Base-by-base conservation (phyloP, 176 grass and related monocot species). In the Neostapfia colusana region DNA sequence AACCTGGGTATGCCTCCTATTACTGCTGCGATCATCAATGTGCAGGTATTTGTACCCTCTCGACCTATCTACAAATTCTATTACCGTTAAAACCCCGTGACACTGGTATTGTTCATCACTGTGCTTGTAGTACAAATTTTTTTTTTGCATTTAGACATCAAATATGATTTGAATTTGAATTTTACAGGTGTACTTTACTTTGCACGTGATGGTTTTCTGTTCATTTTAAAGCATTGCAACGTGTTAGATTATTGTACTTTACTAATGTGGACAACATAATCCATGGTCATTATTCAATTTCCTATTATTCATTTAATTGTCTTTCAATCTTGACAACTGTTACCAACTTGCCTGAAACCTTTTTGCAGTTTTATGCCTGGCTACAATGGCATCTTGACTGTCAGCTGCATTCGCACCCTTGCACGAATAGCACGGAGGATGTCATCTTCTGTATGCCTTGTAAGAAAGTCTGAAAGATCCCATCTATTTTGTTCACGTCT, bases 331-430 rank as follows among this genome's bases (percentile, higher is more conserved):
- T 76, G 16, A 44, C 66, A 40, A 18, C 63, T 76, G n/a, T 45
- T 83, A 38, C 27, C 85, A 49, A 85, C 61, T 65, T 42, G 27
- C 79, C 51, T 81, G 43, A 71, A 62, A 80, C 36, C 75, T 64
- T 49, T 49, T 34, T 82, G 70, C 76, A 97, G 93, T 73, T 90
- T 97, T 82, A 92, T 92, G 95, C 95, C 95, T 64, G 84, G 91
- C 59, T 99, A 94, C 63, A 95, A 99, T 78, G 91, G 95, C 49
- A 82, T 99, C 67, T 86, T 99, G 89, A 99, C 91, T 72, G 83
- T 95, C 77, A 95, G 85, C 74, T 99, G 95, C 84, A 91, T 99
- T 80, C 95, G 95, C 67, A 77, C 95, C 56, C 91, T 99, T 76
- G 89, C 91, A 72, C 91, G 83, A 56, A 92, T 99, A 73, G 95